Evolutionary conservation across 768 basidiomycete species (phyloP), one percentile per base, ranked within the genome.

Genomic region (Termitomyces sp.): DNA sequence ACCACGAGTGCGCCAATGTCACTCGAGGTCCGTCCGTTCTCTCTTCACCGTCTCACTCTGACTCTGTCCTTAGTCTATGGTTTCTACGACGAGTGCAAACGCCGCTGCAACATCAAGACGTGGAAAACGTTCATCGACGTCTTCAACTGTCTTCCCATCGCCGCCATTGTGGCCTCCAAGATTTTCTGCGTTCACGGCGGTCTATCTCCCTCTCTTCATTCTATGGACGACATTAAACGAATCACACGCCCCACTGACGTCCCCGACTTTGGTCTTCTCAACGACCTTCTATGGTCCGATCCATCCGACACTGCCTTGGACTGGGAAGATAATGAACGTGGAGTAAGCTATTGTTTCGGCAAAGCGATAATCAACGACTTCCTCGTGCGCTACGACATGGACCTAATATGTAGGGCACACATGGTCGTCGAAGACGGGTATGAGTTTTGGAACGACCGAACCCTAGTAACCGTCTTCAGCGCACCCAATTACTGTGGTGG

Each of bases 51-150:
- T 19, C 50, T 43, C 55, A 58, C 61, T 54, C 61, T 62, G 31
- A 67, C 61, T 53, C 44, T 60, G 44, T 38, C 51, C 54, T 31
- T 67, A 98, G 97, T 98, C 21, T 99, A 99, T 66, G 97, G 97
- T 28, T 99, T 99, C 75, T 99, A 99, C 72, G 97, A 98, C 75
- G 97, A 99, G 75, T 99, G 97, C 80, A 99, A 99, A 76, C 87
- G 97, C 68, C 85, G 97, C 62, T 97, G 94, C 80, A 98, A 96
- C 71, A 94, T 98, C 80, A 99, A 98, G 78, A 95, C 92, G 28
- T 99, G 97, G 97, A 98, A 96, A 76, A 95, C 94, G 2, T 98
- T 99, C 72, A 92, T 98, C 71, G 97, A 99, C 75, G 96, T 98
- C 57, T 99, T 99, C 83, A 98, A 99, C 73, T 95, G 94, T 67